Evolutionary conservation across 106 monocot species (phyloP).

Genomic region (Ottelia alismoides): DNA sequence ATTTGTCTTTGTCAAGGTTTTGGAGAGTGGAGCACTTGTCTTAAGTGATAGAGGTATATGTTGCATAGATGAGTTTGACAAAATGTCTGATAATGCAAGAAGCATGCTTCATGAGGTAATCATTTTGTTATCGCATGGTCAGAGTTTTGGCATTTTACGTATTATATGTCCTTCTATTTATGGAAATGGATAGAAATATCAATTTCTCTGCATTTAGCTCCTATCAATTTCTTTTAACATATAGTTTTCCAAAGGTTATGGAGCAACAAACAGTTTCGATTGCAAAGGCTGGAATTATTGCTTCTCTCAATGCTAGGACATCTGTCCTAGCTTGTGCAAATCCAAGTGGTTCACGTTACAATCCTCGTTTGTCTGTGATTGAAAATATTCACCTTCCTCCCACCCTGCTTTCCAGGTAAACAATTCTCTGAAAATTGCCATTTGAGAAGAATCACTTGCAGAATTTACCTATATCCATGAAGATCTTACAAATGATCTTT

Average conservation of each 20-base stretch:
- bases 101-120: conserved; percentile 99
- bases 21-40: conserved; percentile 88
- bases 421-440: background rate
- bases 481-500: background rate
- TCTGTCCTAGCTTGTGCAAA: conserved; percentile 98
- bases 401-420: conserved; percentile 84
- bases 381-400: conserved; percentile 97
- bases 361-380: conserved; percentile 96
- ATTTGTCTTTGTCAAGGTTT: conserved; percentile 33
- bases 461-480: too few relatives aligned
- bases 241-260: too few relatives aligned
- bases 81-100: conserved; percentile 98
- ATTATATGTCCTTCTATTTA: too few relatives aligned
- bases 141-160: too few relatives aligned
- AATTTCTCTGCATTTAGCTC: too few relatives aligned
- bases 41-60: conserved; percentile 96
- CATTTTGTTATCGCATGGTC: too few relatives aligned
- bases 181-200: too few relatives aligned
- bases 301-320: conserved; percentile 93
- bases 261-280: conserved; percentile 99
- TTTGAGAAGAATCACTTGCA: too few relatives aligned
- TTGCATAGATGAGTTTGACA: conserved; percentile 98
- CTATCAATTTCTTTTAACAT: background rate
- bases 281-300: conserved; percentile 99
- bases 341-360: conserved; percentile 97